Percentiles rank a stretch among this genome's conserved stretches.
phyloP scores from a whole-genome alignment of 2,329 filamentous ascomycete species.

The Penicillium nordicum region DNA sequence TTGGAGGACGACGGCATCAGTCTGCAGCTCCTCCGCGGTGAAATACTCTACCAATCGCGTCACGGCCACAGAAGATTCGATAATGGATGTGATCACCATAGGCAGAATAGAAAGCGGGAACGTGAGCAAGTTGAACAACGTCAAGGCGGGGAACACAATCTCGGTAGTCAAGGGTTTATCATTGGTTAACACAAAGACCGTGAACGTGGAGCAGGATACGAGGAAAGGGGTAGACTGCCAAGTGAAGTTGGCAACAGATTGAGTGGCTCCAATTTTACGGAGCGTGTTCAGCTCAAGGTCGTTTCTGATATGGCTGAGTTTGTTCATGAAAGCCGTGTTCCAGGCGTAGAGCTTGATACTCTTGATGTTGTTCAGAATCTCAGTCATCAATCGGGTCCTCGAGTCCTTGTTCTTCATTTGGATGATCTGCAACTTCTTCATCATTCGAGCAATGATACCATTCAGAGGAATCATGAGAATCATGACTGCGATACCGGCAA shows the following conservation, averaged over 20 bases:
- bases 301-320: constrained; percentile 92
- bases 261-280: constrained; percentile 90
- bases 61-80: constrained; percentile 92
- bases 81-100: constrained; percentile 96
- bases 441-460: constrained; percentile 82
- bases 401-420: constrained; percentile 99
- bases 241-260: constrained; percentile 93
- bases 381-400: constrained; percentile 87
- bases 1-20: constrained; percentile 70
- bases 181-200: constrained; percentile 84
- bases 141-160: constrained; percentile 89
- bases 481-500: constrained; percentile 93
- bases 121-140: constrained; percentile 91
- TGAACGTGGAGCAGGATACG: constrained; percentile 94
- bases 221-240: constrained; percentile 98
- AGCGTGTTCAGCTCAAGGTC: constrained; percentile 93
- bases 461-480: constrained; percentile 96
- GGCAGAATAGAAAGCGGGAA: constrained; percentile 92
- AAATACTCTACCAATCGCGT: constrained; percentile 81
- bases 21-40: constrained; percentile 81
- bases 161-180: constrained; percentile 82
- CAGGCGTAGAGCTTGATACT: constrained; percentile 98
- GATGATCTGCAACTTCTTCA: constrained; percentile 90
- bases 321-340: constrained; percentile 96
- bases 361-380: constrained; percentile 99